phyloP scores from a whole-genome alignment of 345 rosid species.

The Eucalyptus victrix region DNA sequence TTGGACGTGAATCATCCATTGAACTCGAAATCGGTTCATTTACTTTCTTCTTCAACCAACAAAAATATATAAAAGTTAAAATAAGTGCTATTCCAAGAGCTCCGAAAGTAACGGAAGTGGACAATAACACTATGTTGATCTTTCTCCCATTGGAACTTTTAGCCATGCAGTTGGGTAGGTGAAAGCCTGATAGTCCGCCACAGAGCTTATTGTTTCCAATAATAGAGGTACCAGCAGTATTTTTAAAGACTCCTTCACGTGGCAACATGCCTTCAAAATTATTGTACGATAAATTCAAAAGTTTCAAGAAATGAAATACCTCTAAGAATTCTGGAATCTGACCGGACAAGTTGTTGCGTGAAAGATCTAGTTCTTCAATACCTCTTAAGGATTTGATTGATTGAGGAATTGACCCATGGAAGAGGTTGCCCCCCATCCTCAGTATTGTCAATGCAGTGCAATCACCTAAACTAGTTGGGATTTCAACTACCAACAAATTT shows the following conservation, averaged over 20 bases:
- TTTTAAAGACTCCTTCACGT: background rate
- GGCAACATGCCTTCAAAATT: background rate
- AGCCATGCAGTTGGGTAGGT: background rate
- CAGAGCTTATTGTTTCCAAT: background rate
- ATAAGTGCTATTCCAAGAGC: no score
- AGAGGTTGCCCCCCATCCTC: background rate
- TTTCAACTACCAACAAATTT: background rate
- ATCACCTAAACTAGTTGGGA: background rate
- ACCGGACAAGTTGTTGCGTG: background rate
- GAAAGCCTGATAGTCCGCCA: background rate
- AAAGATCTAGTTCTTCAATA: background rate
- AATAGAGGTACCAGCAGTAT: background rate
- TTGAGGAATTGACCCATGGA: background rate
- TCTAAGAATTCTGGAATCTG: background rate
- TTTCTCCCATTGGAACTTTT: background rate
- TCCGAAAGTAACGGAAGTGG: background rate
- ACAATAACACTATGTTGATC: background rate
- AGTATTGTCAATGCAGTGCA: background rate
- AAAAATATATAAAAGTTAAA: no score
- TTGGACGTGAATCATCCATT: background rate
- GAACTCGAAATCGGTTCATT: background rate
- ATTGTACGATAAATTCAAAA: background rate
- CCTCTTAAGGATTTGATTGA: background rate
- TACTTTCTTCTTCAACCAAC: background rate
- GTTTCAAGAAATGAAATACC: background rate